phyloP scores from a whole-genome alignment of 495 filamentous ascomycete species.

The Pyronema domesticum region DNA sequence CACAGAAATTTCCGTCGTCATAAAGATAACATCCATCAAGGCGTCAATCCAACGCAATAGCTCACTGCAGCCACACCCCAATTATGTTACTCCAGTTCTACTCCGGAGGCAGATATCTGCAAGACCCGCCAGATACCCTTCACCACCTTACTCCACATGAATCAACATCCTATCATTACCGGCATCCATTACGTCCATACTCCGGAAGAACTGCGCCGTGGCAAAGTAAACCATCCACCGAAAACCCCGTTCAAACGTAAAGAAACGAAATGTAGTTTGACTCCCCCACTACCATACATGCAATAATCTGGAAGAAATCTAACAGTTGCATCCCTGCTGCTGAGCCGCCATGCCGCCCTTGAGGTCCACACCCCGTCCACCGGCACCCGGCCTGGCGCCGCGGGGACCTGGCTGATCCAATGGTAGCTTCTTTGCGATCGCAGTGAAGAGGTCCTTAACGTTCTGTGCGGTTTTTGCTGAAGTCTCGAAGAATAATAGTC shows the following conservation, averaged over 20 bases:
- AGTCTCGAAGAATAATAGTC: constrained; percentile 90
- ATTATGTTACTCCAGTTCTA: background rate
- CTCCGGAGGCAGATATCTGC: background rate
- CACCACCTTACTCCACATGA: background rate
- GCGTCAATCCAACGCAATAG: background rate
- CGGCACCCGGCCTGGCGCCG: constrained; percentile 47
- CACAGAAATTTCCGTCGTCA: background rate
- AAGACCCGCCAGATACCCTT: background rate
- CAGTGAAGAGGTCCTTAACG: constrained; percentile 89
- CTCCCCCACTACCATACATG: constrained; percentile 5
- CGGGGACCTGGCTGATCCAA: constrained; percentile 85
- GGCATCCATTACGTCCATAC: background rate
- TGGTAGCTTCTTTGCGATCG: constrained; percentile 90
- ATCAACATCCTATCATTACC: background rate
- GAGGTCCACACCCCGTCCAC: constrained; percentile 23
- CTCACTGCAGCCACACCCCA: background rate
- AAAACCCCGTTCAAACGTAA: background rate
- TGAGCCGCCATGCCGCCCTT: constrained; percentile 15
- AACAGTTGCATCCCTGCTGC: constrained; percentile 25
- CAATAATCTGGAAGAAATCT: constrained; percentile 11
- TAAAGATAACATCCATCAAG: background rate
- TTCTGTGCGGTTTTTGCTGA: constrained; percentile 94
- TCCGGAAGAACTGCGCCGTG: background rate
- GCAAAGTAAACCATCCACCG: background rate
- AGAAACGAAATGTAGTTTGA: background rate